Base-by-base conservation (phyloP, 768 basidiomycete species). In the Boletus patriciae region DNA sequence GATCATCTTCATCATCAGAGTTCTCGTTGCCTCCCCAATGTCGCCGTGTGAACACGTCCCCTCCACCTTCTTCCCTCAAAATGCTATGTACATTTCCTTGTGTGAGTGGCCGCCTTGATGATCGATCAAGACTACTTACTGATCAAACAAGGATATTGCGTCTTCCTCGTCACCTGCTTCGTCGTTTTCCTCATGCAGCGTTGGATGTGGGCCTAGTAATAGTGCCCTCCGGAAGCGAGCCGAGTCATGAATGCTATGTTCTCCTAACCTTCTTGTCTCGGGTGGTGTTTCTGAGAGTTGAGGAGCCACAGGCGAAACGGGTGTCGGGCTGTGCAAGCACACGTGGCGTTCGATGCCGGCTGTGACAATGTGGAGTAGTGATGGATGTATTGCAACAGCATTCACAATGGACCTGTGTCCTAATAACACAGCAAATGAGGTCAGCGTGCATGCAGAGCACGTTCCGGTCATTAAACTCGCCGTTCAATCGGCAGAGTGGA, bases 371-470 rank as follows among this genome's bases (percentile, higher is more conserved):
- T 86, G 79, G 4, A 87, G 80, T 41, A 86, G 76, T 21, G 80
- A 76, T 2, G 92, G 91, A 66, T 93, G 92, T 55, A 91, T 83
- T 25, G 88, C 70, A 3, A 82, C 76, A 0, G 84, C 81, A 66
- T 93, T 94, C 44, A 92, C 84, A 50, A 94, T 90, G 2, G 90
- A 90, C 40, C 80, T 74, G 66, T 92, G 90, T 5, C 89, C 88
- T 85, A 52, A 46, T 11, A 48, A 43, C 27, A 45, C 55, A 52
- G 36, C 29, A 52, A 56, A 52, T 52, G 54, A 43, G 52, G 53
- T 12, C 41, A 48, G 21, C 23, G 29, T 36, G 40, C 41, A 13
- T 38, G 40, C 37, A 8, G 46, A 40, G 23, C 11, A 41, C 45
- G 27, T 40, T 43, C 49, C 23, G 34, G 43, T 44, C 18, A 52